Conservation (phyloP, 2,329 filamentous ascomycete species). For the Calonectria montana region DNA sequence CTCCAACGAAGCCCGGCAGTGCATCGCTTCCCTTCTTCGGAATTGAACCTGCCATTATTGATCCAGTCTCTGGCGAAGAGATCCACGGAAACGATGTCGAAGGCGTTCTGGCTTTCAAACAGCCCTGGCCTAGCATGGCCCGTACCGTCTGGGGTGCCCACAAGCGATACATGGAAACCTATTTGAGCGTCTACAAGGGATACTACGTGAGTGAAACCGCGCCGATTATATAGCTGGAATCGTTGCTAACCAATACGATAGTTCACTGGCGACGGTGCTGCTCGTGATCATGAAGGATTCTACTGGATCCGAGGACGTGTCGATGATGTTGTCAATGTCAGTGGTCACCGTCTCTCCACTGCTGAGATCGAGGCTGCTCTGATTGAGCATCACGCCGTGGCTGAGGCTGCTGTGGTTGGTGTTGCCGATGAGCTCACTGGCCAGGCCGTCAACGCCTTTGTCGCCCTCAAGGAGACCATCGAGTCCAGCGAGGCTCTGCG, state of each 20-base stretch:
- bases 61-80: slow-evolving; percentile 94
- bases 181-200: slow-evolving; percentile 96
- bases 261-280: slow-evolving; percentile 95
- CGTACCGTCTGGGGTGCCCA: slow-evolving; percentile 98
- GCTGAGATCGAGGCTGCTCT: slow-evolving; percentile 98
- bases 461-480: slow-evolving; percentile 87
- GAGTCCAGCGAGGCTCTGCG: slow-evolving; percentile 82
- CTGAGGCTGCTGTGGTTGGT: slow-evolving; percentile 95
- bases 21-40: slow-evolving; percentile 98
- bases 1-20: slow-evolving; percentile 95
- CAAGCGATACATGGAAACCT: slow-evolving; percentile 99
- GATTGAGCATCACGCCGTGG: slow-evolving; percentile 89
- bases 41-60: slow-evolving; percentile 96
- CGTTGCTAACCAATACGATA: slow-evolving; percentile 46
- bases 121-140: slow-evolving; percentile 98
- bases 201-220: slow-evolving; percentile 82
- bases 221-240: neutral
- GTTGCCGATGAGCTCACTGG: slow-evolving; percentile 94
- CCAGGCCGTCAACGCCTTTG: slow-evolving; percentile 97
- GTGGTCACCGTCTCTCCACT: slow-evolving; percentile 93
- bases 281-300: slow-evolving; percentile 96
- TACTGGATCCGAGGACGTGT: slow-evolving; percentile 99
- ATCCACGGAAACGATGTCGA: slow-evolving; percentile 96
- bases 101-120: slow-evolving; percentile 96
- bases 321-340: slow-evolving; percentile 98